Base-by-base conservation (phyloP, 1,284 basidiomycete genomes). In the Pascua guehoae region DNA sequence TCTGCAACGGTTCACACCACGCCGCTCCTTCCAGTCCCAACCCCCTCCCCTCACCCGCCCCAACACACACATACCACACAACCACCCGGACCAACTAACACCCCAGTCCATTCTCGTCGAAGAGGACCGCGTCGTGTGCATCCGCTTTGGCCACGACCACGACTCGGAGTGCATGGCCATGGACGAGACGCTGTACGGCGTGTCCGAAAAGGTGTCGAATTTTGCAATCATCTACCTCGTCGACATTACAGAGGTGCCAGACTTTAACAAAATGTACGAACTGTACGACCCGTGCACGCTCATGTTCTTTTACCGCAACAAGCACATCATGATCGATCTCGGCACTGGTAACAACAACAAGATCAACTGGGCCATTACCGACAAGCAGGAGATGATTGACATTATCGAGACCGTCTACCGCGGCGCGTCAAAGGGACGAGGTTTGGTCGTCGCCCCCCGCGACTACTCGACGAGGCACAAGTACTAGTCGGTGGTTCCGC, bases 321-420 rank as follows among this genome's bases (percentile, higher is more conserved):
- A 98, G 76, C 95, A 99, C 73, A 99, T 98, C 79, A 98, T 98
- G 95, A 97, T 98, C 72, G 95, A 98, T 85, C 80, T 97, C 66
- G 94, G 95, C 14, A 98, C 95, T 50, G 95, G 96, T 81, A 98
- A 99, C 80, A 98, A 99, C 79, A 98, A 98, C 80, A 98, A 99
- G 80, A 96, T 97, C 76, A 96, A 95, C 76, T 97, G 93, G 93
- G 85, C 92, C 24, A 94, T 97, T 85, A 89, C 92, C 72, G 92
- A 93, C 76, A 95, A 97, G 73, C 92, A 97, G 80, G 88, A 98
- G 83, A 80, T 98, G 72, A 94, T 98, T 70, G 96, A 99, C 74
- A 95, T 98, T 65, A 88, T 98, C 68, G 95, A 98, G 79, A 97
- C 95, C 11, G 94, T 98, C 8, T 98, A 98, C 77, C 86, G 96